Evolutionary conservation across 352 stramenopile genomes (phyloP).

Genomic region (Phytophthora agathidicida): DNA sequence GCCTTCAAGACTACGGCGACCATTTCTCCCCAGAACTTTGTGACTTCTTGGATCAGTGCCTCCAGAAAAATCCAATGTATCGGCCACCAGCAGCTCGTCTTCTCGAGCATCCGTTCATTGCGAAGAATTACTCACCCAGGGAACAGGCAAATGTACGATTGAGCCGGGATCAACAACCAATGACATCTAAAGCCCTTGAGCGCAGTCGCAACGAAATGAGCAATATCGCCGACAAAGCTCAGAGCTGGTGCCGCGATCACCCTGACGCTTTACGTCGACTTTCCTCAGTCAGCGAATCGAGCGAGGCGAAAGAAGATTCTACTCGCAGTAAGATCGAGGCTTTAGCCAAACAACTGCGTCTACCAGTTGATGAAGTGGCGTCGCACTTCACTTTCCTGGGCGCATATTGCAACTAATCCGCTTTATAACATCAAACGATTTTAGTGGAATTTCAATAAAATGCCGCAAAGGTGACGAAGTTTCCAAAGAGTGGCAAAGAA

Average conservation of each 20-base stretch:
- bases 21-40: slow-evolving; percentile 72
- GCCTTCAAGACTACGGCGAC: slow-evolving; percentile 65
- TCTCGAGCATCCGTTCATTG: slow-evolving; percentile 77
- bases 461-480: no score
- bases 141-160: slow-evolving; percentile 31
- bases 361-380: slow-evolving; percentile 58
- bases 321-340: slow-evolving; percentile 40
- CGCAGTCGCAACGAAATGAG: slow-evolving; percentile 49
- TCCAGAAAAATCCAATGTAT: slow-evolving; percentile 79
- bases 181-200: slow-evolving; percentile 20
- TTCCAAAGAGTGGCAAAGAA: no score
- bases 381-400: slow-evolving; percentile 65
- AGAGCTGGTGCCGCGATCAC: slow-evolving; percentile 63
- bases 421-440: no score
- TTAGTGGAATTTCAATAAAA: no score
- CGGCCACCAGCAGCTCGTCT: slow-evolving; percentile 56
- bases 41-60: slow-evolving; percentile 80
- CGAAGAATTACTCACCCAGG: slow-evolving; percentile 51
- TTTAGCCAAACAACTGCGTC: slow-evolving; percentile 53
- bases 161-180: slow-evolving; percentile 28
- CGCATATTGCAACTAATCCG: slow-evolving; percentile 35
- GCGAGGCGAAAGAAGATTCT: slow-evolving; percentile 17
- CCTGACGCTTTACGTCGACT: slow-evolving; percentile 39
- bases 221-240: slow-evolving; percentile 53
- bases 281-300: slow-evolving; percentile 5